Evolutionary conservation across 768 basidiomycete species (phyloP), one percentile per base, ranked within the genome.

Genomic region (Hygrophorus pudorinus): DNA sequence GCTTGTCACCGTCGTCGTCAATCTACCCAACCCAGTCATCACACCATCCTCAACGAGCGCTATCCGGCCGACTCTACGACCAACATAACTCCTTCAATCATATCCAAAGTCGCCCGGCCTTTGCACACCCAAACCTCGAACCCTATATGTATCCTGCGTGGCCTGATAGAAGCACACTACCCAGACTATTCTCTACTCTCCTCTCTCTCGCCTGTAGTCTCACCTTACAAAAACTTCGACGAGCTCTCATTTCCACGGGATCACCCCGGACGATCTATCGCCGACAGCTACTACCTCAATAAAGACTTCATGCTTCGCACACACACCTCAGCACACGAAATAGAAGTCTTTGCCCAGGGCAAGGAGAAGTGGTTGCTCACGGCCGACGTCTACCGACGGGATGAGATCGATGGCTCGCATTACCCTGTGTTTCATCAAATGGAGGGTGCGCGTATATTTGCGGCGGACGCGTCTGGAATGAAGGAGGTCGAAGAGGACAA

Each of bases 361-460:
- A 70, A 82, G 50, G 79, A 83, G 16, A 74, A 74, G 42, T 99
- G 93, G 88, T 70, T 99, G 27, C 70, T 98, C 17, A 86, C 91
- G 7, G 92, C 96, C 24, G 96, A 99, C 66, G 96, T 99, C 42
- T 99, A 98, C 64, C 68, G 96, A 40, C 79, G 96, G 54, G 96
- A 99, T 73, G 96, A 98, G 65, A 98, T 99, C 49, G 96, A 99
- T 66, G 75, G 78, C 10, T 87, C 85, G 7, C 96, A 99, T 59
- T 96, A 97, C 60, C 96, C 96, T 4, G 88, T 96, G 30, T 99
- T 99, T 59, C 96, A 99, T 64, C 96, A 99, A 65, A 89, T 96
- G 65, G 96, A 99, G 59, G 96, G 94, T 24, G 90, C 92, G 10
- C 68, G 79, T 27, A 79, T 97, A 44, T 89, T 91, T 59, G 63